Base-by-base conservation (phyloP, 176 grass and related monocot species). In the Cymbopogon citratus region DNA sequence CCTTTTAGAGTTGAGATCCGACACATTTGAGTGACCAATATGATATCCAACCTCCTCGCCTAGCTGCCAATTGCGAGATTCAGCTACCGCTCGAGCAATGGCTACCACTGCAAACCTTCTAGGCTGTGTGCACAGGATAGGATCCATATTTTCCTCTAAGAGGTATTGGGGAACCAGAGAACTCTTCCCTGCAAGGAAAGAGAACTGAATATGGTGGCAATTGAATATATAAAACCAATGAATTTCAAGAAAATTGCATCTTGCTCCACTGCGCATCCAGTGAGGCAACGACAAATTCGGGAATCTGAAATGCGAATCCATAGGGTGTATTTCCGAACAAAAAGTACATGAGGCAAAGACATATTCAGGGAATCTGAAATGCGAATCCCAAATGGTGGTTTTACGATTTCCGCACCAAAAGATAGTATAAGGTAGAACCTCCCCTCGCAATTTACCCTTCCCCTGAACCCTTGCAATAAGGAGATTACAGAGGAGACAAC, bases 41-140 rank as follows among this genome's bases (percentile, higher is more conserved):
- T 97, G 94, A 86, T 97, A 97, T 54, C 94, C 94, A 65, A 97
- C 85, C 81, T 94, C 91, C 67, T 85, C 87, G 26, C 94, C 94
- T 13, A 97, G 62, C 66, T 90, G 80, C 81, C 89, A 97, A 29
- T 94, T 84, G 69, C 89, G 89, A 71, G 91, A 86, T 85, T 94
- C 69, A 63, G 91, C 94, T 46, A 97, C 80, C 38, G 85, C 86
- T 77, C 90, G 87, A 87, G 94, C 94, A 73, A 97, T 94, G 25
- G 91, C 80, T 46, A 97, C 91, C 18, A 94, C 94, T 14, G 94
- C 94, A 82, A 97, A 93, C 81, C 94, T 92, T 89, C 94, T 92
- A 49, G 94, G 94, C 75, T 97, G 94, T 59, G 94, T 97, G 87
- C 94, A 97, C 54, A 97, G 57, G 60, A 97, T 88, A 12, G 94